These are phyloP conservation scores for Phytophthora niederhauseri DNA, from an alignment of 352 stramenopile genomes.

Conservation along the genomic window DNA sequence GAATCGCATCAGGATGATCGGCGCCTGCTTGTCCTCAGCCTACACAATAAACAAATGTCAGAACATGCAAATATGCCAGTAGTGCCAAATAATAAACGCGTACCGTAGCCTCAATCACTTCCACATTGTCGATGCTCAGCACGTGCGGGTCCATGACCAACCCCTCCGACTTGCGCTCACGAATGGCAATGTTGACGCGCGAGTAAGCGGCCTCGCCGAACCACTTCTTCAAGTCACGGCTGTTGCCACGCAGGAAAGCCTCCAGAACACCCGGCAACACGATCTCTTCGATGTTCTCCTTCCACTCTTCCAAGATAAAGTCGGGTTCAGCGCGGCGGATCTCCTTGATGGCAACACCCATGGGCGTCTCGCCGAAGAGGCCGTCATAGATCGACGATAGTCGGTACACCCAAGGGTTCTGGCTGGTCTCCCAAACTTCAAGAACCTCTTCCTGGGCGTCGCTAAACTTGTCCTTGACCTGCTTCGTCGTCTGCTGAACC, in stretches of 20 bases:
- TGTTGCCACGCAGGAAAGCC: slow-evolving; percentile 95
- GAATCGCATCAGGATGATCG: slow-evolving; percentile 97
- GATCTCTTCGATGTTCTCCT: slow-evolving; percentile 94
- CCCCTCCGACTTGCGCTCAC: slow-evolving; percentile 94
- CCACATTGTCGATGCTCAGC: slow-evolving; percentile 96
- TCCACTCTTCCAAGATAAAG: slow-evolving; percentile 97
- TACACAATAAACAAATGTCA: slow-evolving; percentile 30
- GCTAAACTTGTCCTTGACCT: slow-evolving; percentile 80
- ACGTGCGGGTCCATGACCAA: slow-evolving; percentile 95
- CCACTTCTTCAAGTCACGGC: slow-evolving; percentile 96
- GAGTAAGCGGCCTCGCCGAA: slow-evolving; percentile 96
- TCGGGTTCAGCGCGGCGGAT: slow-evolving; percentile 96
- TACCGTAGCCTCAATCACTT: slow-evolving; percentile 95
- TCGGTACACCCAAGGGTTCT: slow-evolving; percentile 98
- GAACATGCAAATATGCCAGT: not conserved
- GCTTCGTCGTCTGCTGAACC: slow-evolving; percentile 73
- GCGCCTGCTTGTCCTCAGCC: slow-evolving; percentile 91
- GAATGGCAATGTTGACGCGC: slow-evolving; percentile 95
- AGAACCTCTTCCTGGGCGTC: slow-evolving; percentile 85
- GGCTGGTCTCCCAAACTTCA: slow-evolving; percentile 98
- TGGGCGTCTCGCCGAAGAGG: slow-evolving; percentile 96
- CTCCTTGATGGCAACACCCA: slow-evolving; percentile 95
- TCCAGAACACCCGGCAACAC: slow-evolving; percentile 96
- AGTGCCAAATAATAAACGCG: slow-evolving; percentile 1
- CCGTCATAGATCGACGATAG: slow-evolving; percentile 98